A percentile compares a stretch with the other conserved stretches of the same genome.
Evolutionary conservation across 2,329 filamentous ascomycete genomes (phyloP).

Genomic region (Aspergillus flavus): DNA sequence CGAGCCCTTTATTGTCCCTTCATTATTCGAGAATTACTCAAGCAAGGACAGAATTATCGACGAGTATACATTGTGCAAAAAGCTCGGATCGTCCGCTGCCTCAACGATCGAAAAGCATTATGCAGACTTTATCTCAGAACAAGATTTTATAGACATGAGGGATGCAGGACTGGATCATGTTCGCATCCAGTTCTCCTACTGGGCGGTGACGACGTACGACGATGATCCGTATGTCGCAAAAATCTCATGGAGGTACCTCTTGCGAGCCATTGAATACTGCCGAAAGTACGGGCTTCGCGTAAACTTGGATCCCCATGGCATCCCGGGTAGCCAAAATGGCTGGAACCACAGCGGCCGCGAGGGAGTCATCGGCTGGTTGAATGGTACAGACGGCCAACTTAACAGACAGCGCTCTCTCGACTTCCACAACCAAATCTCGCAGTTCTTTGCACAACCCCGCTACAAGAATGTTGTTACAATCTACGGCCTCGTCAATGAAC

Average conservation of each 20-base stretch:
- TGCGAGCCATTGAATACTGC: slow-evolving; percentile 90
- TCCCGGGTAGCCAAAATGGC: slow-evolving; percentile 92
- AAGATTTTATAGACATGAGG: slow-evolving; percentile 81
- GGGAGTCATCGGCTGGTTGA: slow-evolving; percentile 82
- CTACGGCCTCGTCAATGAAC: slow-evolving; percentile 95
- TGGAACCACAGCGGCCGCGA: slow-evolving; percentile 94
- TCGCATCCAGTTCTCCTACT: slow-evolving; percentile 94
- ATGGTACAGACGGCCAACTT: slow-evolving; percentile 77
- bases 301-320: slow-evolving; percentile 89
- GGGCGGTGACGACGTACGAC: slow-evolving; percentile 84
- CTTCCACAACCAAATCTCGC: slow-evolving; percentile 80
- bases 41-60: slow-evolving; percentile 71
- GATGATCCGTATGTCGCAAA: slow-evolving; percentile 85
- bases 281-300: slow-evolving; percentile 89
- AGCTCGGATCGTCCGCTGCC: slow-evolving; percentile 68
- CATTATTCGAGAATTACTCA: slow-evolving; percentile 74
- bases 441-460: slow-evolving; percentile 90
- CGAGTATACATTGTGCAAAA: slow-evolving; percentile 76
- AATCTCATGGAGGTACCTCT: slow-evolving; percentile 88
- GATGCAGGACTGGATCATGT: slow-evolving; percentile 92
- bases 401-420: slow-evolving; percentile 84
- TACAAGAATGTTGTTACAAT: slow-evolving; percentile 91
- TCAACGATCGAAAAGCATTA: slow-evolving; percentile 88
- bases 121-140: slow-evolving; percentile 80
- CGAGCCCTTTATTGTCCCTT: slow-evolving; percentile 94